Conservation (phyloP, 1,284 basidiomycete genomes). For the Puccinia horiana region DNA sequence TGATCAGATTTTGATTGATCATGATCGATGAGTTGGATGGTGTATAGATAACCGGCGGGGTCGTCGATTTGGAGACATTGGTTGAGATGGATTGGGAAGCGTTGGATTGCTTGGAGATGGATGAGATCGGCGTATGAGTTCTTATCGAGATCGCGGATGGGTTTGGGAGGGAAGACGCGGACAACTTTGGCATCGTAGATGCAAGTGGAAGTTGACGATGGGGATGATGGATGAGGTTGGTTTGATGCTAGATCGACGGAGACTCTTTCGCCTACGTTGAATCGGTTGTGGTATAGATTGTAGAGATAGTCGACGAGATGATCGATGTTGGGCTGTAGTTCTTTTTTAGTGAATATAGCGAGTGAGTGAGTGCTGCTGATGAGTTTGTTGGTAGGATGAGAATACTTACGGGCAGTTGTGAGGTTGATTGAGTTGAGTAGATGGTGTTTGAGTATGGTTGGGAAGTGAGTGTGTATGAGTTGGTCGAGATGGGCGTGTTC, state of each 20-base stretch:
- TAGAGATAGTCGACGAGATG: constrained; percentile 23
- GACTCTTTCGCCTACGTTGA: constrained; percentile 33
- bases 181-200: constrained; percentile 29
- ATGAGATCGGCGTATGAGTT: constrained; percentile 23
- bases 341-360: neutral
- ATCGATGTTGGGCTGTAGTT: constrained; percentile 24
- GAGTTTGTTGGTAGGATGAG: neutral
- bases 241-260: constrained; percentile 1
- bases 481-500: neutral
- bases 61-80: constrained; percentile 17
- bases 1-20: constrained; percentile 21
- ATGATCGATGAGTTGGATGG: constrained; percentile 41
- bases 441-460: neutral
- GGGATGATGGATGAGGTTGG: neutral
- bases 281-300: constrained; percentile 31
- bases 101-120: constrained; percentile 16
- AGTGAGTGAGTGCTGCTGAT: neutral
- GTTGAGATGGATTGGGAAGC: constrained; percentile 2
- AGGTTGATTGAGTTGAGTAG: neutral
- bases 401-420: constrained; percentile 14
- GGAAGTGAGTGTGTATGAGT: constrained; percentile 34
- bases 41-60: constrained; percentile 23
- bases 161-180: constrained; percentile 35
- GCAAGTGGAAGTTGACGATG: too few relatives aligned
- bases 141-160: constrained; percentile 14